phyloP scores from a whole-genome alignment of 352 stramenopile genomes.

The Vaucheria bursata region DNA sequence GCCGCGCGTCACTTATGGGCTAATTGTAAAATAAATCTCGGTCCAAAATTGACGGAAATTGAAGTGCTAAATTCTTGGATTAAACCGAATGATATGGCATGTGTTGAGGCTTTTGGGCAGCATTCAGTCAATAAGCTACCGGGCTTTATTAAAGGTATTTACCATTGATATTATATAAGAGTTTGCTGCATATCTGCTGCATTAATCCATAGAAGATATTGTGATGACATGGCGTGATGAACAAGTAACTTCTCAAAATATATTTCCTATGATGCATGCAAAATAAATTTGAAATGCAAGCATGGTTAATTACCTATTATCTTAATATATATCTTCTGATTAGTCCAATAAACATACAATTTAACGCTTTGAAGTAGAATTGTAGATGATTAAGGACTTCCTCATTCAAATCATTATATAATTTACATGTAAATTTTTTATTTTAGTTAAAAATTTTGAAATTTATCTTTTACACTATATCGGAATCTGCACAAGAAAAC shows the following conservation, averaged over 20 bases:
- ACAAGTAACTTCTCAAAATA: background rate
- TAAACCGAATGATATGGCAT: constrained; percentile 9
- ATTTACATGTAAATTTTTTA: too few relatives aligned
- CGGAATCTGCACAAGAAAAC: too few relatives aligned
- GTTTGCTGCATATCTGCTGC: background rate
- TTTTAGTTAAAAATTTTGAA: too few relatives aligned
- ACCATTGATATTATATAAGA: background rate
- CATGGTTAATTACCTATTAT: too few relatives aligned
- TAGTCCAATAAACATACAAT: too few relatives aligned
- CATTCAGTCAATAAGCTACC: constrained; percentile 37
- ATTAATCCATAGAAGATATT: background rate
- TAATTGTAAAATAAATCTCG: constrained; percentile 19
- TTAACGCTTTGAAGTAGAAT: too few relatives aligned
- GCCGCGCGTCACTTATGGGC: constrained; percentile 23
- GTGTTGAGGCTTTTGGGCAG: constrained; percentile 29
- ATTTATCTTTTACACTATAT: too few relatives aligned
- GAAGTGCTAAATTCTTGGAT: constrained; percentile 34
- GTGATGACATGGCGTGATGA: background rate
- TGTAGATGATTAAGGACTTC: too few relatives aligned
- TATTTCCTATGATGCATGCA: too few relatives aligned
- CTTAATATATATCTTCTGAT: too few relatives aligned
- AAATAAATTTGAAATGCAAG: too few relatives aligned
- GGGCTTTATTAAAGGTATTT: constrained; percentile 45
- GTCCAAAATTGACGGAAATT: constrained; percentile 27
- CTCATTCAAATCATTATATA: too few relatives aligned